These are phyloP conservation scores for Blepharisma japonicum DNA, from an alignment of 73 alveolate species.

Conservation along the genomic window DNA sequence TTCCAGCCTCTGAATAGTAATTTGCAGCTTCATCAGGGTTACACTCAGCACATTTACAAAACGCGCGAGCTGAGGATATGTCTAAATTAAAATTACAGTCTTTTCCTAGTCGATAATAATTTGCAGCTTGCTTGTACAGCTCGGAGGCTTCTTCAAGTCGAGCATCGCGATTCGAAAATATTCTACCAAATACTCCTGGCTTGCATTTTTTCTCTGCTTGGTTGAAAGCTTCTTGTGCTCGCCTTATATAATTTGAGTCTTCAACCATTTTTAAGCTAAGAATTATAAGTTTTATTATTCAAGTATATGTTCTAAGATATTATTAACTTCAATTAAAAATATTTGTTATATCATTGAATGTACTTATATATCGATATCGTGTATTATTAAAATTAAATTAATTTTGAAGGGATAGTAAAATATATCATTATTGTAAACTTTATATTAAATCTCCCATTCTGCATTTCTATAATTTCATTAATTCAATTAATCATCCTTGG, in stretches of 20 bases:
- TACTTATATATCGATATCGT: too few species aligned
- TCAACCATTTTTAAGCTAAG: constrained; percentile 35
- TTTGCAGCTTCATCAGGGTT: constrained; percentile 50
- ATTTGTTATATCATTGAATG: too few species aligned
- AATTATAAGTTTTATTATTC: too few species aligned
- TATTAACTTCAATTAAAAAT: too few species aligned
- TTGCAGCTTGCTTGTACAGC: constrained; percentile 67
- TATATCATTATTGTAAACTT: too few species aligned
- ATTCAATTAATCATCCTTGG: too few species aligned
- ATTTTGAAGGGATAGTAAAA: too few species aligned
- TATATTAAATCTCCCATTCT: too few species aligned
- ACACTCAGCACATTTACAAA: constrained; percentile 59
- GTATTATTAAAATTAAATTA: too few species aligned
- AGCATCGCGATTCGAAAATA: constrained; percentile 53
- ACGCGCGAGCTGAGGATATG: constrained; percentile 53
- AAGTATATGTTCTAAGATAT: too few species aligned
- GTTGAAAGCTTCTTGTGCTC: constrained; percentile 31
- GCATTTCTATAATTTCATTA: too few species aligned
- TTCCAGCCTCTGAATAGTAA: constrained; percentile 64
- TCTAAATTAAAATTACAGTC: constrained; percentile 41
- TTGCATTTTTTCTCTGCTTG: constrained; percentile 51
- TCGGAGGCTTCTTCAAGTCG: constrained; percentile 75
- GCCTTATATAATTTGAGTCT: constrained; percentile 23
- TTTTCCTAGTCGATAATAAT: constrained; percentile 57
- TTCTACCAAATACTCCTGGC: constrained; percentile 65